Percentiles rank a stretch among this genome's conserved stretches.
Evolutionary conservation across 2,329 filamentous ascomycete genomes (phyloP).

Genomic region (Penicillium frequentans): DNA sequence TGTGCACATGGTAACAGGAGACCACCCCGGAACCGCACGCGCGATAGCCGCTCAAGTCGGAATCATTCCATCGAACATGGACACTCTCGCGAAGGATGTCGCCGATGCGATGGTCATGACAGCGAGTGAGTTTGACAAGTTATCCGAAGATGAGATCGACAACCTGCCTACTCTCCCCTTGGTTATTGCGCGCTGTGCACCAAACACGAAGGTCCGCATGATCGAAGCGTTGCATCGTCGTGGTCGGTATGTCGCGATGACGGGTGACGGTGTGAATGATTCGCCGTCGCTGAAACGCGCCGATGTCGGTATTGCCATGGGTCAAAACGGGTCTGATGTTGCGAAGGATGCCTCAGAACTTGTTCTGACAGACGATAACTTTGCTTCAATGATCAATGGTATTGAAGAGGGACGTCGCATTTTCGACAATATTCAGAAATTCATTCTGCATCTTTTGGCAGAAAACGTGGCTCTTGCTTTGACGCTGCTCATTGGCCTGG

Average conservation of each 20-base stretch:
- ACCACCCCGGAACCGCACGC: conserved; percentile 74
- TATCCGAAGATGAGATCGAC: conserved; percentile 73
- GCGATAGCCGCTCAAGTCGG: conserved; percentile 78
- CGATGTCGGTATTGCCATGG: conserved; percentile 89
- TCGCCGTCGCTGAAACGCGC: conserved; percentile 77
- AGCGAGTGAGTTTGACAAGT: conserved; percentile 74
- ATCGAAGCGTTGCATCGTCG: conserved; percentile 63
- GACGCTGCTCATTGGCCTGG: conserved; percentile 76
- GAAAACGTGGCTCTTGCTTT: conserved; percentile 84
- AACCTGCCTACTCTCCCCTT: conserved; percentile 54
- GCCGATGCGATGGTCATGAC: conserved; percentile 71
- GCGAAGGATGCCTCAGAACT: conserved; percentile 70
- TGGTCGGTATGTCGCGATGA: conserved; percentile 78
- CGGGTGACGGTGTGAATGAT: conserved; percentile 86
- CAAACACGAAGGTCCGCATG: conserved; percentile 77
- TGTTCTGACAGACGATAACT: conserved; percentile 77
- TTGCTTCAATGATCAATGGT: conserved; percentile 80
- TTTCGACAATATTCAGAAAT: conserved; percentile 89
- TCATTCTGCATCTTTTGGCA: conserved; percentile 74
- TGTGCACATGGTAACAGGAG: conserved; percentile 83
- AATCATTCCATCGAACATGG: conserved; percentile 67
- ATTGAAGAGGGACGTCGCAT: conserved; percentile 82
- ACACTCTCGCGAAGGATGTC: conserved; percentile 60
- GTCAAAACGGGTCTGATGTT: conserved; percentile 75
- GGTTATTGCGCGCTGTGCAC: conserved; percentile 60